phyloP scores from a whole-genome alignment of 495 filamentous ascomycete species.

The Amphirosellinia nigrospora region DNA sequence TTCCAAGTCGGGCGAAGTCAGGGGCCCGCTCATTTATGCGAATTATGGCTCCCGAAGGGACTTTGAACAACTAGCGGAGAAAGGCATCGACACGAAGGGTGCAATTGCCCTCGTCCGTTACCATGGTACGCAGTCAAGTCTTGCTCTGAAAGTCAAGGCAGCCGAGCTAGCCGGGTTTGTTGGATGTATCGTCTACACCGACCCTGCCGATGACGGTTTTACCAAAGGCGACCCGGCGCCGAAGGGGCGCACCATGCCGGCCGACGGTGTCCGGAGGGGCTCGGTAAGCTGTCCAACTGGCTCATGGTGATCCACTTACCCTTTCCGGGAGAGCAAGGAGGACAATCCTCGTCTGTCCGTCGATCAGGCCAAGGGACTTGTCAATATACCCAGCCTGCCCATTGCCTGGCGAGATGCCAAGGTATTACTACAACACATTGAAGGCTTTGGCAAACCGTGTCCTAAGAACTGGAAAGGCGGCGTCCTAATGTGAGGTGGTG shows the following conservation, averaged over 20 bases:
- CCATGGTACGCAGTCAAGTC: slow-evolving; percentile 73
- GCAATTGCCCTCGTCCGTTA: slow-evolving; percentile 85
- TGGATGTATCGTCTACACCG: slow-evolving; percentile 91
- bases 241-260: slow-evolving; percentile 76
- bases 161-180: slow-evolving; percentile 83
- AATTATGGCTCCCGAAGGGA: slow-evolving; percentile 90
- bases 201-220: slow-evolving; percentile 83
- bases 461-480: slow-evolving; percentile 79
- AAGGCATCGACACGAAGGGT: slow-evolving; percentile 74
- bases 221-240: slow-evolving; percentile 70
- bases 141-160: slow-evolving; percentile 84
- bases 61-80: slow-evolving; percentile 71
- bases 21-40: slow-evolving; percentile 91
- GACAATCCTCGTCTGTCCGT: slow-evolving; percentile 67
- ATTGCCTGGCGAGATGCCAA: slow-evolving; percentile 89
- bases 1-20: slow-evolving; percentile 85
- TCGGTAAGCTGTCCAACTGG: slow-evolving; percentile 83
- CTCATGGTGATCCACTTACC: slow-evolving; percentile 92
- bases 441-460: slow-evolving; percentile 74
- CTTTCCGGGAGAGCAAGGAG: slow-evolving; percentile 80
- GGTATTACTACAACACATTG: slow-evolving; percentile 73
- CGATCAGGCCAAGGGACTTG: slow-evolving; percentile 73
- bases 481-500: slow-evolving; percentile 77
- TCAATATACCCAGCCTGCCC: slow-evolving; percentile 86
- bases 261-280: slow-evolving; percentile 81